Base-by-base conservation (phyloP, 805 yeast species). In the Candida methanosorbosa region DNA sequence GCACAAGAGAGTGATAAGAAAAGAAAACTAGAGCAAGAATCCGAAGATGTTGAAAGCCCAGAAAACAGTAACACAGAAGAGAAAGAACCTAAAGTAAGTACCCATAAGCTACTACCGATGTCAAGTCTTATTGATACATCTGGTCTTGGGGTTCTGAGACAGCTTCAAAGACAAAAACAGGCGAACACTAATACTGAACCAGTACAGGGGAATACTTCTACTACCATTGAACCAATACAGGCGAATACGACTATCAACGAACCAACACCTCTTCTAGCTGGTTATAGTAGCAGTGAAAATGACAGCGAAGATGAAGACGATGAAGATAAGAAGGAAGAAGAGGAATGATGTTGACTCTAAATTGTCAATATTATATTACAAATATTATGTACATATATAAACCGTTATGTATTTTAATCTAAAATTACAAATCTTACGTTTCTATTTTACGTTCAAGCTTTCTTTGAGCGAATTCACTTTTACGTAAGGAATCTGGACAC, bases 401-500 rank as follows among this genome's bases (percentile, higher is more conserved):
- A n/a, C n/a, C n/a, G n/a, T n/a, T n/a, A n/a, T n/a, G n/a, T n/a
- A n/a, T n/a, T n/a, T n/a, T n/a, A n/a, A n/a, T n/a, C n/a, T n/a
- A 24, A 6, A 9, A n/a, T 8, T 24, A 16, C 15, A 13, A 15
- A 18, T 17, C 20, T 29, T 33, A 39, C 5, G 23, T 20, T 14
- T 41, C 41, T 19, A 37, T 38, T 20, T 43, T 39, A n/a, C 22
- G 30, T 9, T 26, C 15, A 2, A 18, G 12, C 1, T 16, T 22
- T 12, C 16, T 28, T 33, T 39, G 43, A 5, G 54, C 46, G 25
- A 29, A 38, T 29, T 49, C 50, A 35, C 42, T 37, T 20, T 42
- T 41, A 27, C 36, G 35, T 30, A 70, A 48, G 46, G 66, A 73
- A 7, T 57, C 61, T 4, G 71, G 68, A 25, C 66, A 50, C 33